Percentiles rank a stretch among this genome's conserved stretches.
These are phyloP conservation scores for Limnanthes douglasii DNA, from an alignment of 345 rosid genomes.

Conservation along the genomic window DNA sequence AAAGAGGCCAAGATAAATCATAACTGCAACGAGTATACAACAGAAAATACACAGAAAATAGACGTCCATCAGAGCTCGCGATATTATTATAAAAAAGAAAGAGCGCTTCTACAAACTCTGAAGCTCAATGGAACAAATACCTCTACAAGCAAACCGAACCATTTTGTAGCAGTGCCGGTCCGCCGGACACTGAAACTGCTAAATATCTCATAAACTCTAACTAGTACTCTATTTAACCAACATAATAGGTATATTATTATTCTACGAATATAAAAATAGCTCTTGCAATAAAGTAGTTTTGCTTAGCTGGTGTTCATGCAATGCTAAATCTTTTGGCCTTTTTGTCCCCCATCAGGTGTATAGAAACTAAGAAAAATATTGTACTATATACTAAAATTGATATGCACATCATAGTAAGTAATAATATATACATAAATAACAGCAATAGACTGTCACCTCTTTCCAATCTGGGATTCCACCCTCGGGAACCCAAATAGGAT, in stretches of 20 bases:
- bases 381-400: slow-evolving; percentile 7
- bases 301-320: no score
- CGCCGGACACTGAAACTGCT: no score
- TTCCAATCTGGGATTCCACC: slow-evolving; percentile 99
- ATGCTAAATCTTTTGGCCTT: no score
- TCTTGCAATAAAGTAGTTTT: no score
- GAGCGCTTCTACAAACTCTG: neutral
- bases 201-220: no score
- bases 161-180: no score
- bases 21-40: neutral
- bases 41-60: neutral
- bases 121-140: neutral
- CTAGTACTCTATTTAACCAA: no score
- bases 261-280: no score
- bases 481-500: slow-evolving; percentile 99
- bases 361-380: slow-evolving; percentile 2
- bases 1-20: neutral
- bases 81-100: neutral
- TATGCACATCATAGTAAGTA: slow-evolving; percentile 7
- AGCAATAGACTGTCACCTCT: slow-evolving; percentile 91
- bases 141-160: neutral
- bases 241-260: no score
- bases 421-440: slow-evolving; percentile 23
- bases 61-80: neutral
- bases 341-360: no score